Evolutionary conservation across 768 basidiomycete genomes (phyloP).

Genomic region (Ephemerocybe angulata): DNA sequence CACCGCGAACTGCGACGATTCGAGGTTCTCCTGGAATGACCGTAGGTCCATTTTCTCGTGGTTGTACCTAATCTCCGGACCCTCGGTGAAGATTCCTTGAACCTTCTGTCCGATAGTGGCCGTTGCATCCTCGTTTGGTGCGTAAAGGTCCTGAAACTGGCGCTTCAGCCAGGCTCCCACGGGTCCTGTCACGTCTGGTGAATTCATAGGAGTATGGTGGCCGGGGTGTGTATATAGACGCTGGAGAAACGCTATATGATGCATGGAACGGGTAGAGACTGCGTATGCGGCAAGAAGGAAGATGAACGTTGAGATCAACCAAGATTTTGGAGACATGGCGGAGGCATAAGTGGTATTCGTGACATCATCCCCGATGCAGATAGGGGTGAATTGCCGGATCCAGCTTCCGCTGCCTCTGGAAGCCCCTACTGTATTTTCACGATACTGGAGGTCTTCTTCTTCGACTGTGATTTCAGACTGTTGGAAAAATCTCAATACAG

Average conservation of each 20-base stretch:
- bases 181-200: background rate
- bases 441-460: too few relatives aligned
- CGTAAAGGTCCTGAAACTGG: background rate
- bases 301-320: too few relatives aligned
- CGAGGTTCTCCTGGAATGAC: slow-evolving; percentile 25
- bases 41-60: slow-evolving; percentile 23
- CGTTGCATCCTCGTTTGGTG: background rate
- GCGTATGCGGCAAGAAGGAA: too few relatives aligned
- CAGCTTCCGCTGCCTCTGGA: too few relatives aligned
- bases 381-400: too few relatives aligned
- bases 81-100: background rate
- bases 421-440: too few relatives aligned
- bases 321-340: too few relatives aligned
- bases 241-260: background rate
- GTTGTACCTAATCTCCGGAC: slow-evolving; percentile 14
- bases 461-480: background rate
- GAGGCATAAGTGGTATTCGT: too few relatives aligned
- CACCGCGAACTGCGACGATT: slow-evolving; percentile 15
- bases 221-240: background rate
- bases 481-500: background rate
- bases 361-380: too few relatives aligned
- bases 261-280: too few relatives aligned
- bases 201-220: background rate
- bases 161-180: background rate
- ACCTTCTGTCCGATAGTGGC: background rate